Base-by-base conservation (phyloP, 169 alveolate species). In the Neospora caninum region DNA sequence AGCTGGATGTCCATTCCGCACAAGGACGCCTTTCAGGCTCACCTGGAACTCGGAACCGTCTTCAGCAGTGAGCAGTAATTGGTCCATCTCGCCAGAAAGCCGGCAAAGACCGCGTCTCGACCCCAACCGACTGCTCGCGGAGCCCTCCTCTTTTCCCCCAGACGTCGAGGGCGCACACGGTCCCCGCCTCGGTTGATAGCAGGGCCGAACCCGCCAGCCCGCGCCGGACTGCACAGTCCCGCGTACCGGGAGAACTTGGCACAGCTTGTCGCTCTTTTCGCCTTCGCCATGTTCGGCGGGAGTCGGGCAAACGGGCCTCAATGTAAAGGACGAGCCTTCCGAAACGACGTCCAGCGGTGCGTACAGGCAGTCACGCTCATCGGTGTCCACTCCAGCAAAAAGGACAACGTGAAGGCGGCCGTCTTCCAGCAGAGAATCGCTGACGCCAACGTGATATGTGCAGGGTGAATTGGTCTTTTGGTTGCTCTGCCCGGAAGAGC, bases 21-120 rank as follows among this genome's bases (percentile, higher is more conserved):
- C 58, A 49, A 0, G 58, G 58, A 49, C 4, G 58, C 58, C 25
- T 6, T 29, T 6, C 29, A 64, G 20, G 78, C 78, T 64, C 78
- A 64, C 78, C 78, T 64, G 29, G 78, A 64, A 64, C 78, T 64
- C 78, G 78, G 78, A 20, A 64, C 78, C 78, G 34, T 64, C 78
- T 20, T 64, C 78, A n/a, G 78, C 78, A 64, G 78, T 64, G 34
- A 64, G 36, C 20, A 64, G 78, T 25, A 64, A 22, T 49, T 49
- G 9, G 27, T 0, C 58, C 54, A 45, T 45, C 58, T 49, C 58
- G 58, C 58, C 58, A 22, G 58, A 0, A 13, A 49, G 18, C 18
- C 58, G 58, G 18, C 58, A 13, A 22, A 22, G n/a, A n/a, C n/a
- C 58, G 18, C 18, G 58, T 22, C 58, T 0, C 58, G 58, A 49